Percentiles rank a stretch among this genome's conserved stretches.
phyloP scores from a whole-genome alignment of 768 basidiomycete species.

The Psilocybe subaeruginosa region DNA sequence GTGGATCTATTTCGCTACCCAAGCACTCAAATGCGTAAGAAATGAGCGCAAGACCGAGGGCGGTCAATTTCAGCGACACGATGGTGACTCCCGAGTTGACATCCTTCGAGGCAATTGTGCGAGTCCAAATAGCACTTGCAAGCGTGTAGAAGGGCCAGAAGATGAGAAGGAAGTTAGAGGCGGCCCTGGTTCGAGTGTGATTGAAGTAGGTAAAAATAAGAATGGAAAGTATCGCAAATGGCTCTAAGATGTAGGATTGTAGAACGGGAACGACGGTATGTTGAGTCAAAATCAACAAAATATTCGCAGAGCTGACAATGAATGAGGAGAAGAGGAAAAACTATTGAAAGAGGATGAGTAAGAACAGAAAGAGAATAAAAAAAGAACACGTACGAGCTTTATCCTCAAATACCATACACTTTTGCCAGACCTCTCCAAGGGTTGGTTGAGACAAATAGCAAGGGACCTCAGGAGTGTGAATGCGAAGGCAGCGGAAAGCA shows the following conservation, averaged over 20 bases:
- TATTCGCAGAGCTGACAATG: constrained; percentile 44
- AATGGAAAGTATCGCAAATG: constrained; percentile 51
- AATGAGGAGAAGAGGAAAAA: constrained; percentile 49
- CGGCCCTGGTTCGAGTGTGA: constrained; percentile 69
- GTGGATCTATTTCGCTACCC: constrained; percentile 60
- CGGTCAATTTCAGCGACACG: constrained; percentile 45
- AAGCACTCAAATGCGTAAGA: constrained; percentile 70
- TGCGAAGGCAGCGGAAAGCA: constrained; percentile 51
- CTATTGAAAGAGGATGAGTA: constrained; percentile 33
- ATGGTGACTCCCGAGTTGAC: constrained; percentile 36
- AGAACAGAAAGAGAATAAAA: neutral
- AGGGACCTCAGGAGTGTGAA: constrained; percentile 40
- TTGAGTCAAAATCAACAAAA: constrained; percentile 39
- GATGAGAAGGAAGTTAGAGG: constrained; percentile 73
- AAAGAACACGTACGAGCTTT: constrained; percentile 63
- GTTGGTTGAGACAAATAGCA: constrained; percentile 25
- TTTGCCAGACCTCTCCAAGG: constrained; percentile 39
- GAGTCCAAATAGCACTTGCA: constrained; percentile 55
- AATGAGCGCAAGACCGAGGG: constrained; percentile 48
- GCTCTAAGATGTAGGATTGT: constrained; percentile 60
- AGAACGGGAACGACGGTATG: constrained; percentile 44
- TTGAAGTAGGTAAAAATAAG: constrained; percentile 63
- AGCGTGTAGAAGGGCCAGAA: constrained; percentile 79
- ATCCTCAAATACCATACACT: constrained; percentile 53
- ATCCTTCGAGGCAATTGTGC: constrained; percentile 49